Evolutionary conservation across 805 yeast species (phyloP).

Genomic region (Suhomyces prunicola): DNA sequence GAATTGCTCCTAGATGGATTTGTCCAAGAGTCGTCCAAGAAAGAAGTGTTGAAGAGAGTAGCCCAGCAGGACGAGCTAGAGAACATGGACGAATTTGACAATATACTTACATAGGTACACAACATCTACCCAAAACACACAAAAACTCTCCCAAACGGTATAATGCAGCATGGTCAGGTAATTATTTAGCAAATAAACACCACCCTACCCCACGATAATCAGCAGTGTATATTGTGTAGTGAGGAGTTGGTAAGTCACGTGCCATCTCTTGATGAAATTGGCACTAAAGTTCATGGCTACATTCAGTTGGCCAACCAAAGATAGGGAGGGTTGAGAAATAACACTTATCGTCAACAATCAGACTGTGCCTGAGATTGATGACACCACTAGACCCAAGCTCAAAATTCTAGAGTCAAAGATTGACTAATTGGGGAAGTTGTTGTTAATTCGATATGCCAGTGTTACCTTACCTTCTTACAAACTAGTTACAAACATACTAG

Average conservation of each 20-base stretch:
- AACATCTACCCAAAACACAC: background rate
- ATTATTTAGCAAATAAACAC: background rate
- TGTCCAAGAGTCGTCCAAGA: slow-evolving; percentile 75
- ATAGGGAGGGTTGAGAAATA: background rate
- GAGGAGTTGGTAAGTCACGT: background rate
- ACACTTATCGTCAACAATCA: background rate
- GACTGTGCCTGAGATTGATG: background rate
- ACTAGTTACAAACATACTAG: background rate
- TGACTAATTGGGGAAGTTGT: background rate
- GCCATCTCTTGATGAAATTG: background rate
- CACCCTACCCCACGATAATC: background rate
- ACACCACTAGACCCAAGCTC: background rate
- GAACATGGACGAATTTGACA: slow-evolving; percentile 60
- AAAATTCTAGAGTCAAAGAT: background rate
- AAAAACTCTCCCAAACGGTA: background rate
- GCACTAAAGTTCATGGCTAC: background rate
- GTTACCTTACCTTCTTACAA: background rate
- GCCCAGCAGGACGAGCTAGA: slow-evolving; percentile 87
- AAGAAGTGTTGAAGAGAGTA: slow-evolving; percentile 73
- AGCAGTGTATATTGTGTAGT: background rate
- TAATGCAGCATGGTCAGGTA: background rate
- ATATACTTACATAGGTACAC: slow-evolving; percentile 27
- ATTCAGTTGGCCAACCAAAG: background rate
- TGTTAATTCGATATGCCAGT: background rate
- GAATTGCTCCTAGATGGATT: slow-evolving; percentile 88